Evolutionary conservation across 164 flowering plant genomes (phyloP).

Genomic region (Tinospora cordifolia): DNA sequence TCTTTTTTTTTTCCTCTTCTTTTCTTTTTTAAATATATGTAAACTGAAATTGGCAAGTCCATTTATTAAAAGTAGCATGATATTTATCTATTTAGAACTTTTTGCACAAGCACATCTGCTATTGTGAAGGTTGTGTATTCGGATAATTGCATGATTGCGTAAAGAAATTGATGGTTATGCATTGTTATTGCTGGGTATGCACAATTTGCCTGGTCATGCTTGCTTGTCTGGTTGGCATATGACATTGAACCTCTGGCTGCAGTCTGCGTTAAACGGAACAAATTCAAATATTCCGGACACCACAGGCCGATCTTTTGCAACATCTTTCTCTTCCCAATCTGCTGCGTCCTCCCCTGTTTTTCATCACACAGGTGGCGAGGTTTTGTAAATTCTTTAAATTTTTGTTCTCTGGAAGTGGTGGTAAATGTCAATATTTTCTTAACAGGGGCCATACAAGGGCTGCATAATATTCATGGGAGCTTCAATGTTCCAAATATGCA

Average conservation of each 20-base stretch:
- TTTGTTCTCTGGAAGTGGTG: neutral
- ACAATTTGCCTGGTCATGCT: neutral
- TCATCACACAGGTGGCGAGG: slow-evolving; percentile 30
- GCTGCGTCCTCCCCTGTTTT: slow-evolving; percentile 30
- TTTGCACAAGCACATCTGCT: neutral
- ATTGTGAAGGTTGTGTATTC: neutral
- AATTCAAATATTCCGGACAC: slow-evolving; percentile 32
- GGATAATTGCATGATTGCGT: neutral
- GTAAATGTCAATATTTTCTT: slow-evolving; percentile 1
- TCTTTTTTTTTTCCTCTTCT: too few relatives aligned
- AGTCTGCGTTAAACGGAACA: slow-evolving; percentile 34
- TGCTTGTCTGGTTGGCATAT: neutral
- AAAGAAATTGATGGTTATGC: neutral
- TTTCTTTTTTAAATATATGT: too few relatives aligned
- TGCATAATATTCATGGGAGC: slow-evolving; percentile 71
- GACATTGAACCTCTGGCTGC: slow-evolving; percentile 13
- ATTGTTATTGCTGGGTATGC: neutral
- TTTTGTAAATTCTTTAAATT: neutral
- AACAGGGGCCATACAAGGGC: slow-evolving; percentile 57
- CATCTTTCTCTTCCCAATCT: slow-evolving; percentile 35
- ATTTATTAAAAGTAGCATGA: neutral
- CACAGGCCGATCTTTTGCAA: slow-evolving; percentile 26
- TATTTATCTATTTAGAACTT: neutral
- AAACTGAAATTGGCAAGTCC: too few relatives aligned
- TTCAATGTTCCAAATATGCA: slow-evolving; percentile 65